A percentile compares a stretch with the other conserved stretches of the same genome.
These are phyloP conservation scores for Immersiella caudata DNA, from an alignment of 495 filamentous ascomycete species.

Conservation along the genomic window DNA sequence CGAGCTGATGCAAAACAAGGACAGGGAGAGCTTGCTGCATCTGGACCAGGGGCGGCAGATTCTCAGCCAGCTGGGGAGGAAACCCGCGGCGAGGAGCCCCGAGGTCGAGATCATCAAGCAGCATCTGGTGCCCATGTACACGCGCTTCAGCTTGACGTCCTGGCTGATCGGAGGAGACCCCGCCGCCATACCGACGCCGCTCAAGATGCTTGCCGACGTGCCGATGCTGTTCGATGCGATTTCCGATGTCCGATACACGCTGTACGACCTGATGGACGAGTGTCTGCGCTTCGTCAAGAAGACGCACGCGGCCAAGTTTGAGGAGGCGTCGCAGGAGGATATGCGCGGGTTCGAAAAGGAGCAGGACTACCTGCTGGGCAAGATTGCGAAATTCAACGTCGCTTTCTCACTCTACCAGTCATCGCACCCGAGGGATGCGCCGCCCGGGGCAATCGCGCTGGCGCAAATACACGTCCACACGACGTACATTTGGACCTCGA, in stretches of 20 bases:
- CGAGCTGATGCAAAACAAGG: slow-evolving; percentile 56
- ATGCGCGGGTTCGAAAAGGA: slow-evolving; percentile 34
- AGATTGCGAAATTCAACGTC: slow-evolving; percentile 39
- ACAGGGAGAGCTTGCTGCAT: slow-evolving; percentile 46
- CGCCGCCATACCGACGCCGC: slow-evolving; percentile 31
- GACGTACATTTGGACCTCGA: slow-evolving; percentile 42
- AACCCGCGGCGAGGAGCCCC: slow-evolving; percentile 23
- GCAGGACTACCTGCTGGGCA: slow-evolving; percentile 35
- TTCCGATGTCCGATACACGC: slow-evolving; percentile 36
- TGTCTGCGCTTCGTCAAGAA: slow-evolving; percentile 37
- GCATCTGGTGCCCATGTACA: slow-evolving; percentile 48
- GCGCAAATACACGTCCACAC: slow-evolving; percentile 38
- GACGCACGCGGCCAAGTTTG: slow-evolving; percentile 31
- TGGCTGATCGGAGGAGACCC: slow-evolving; percentile 41
- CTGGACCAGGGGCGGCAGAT: slow-evolving; percentile 46
- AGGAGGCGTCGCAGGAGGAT: slow-evolving; percentile 26
- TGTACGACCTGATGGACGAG: slow-evolving; percentile 42
- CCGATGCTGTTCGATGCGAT: slow-evolving; percentile 37
- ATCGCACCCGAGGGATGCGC: slow-evolving; percentile 24
- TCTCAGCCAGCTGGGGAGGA: slow-evolving; percentile 39
- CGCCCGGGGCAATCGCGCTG: slow-evolving; percentile 31
- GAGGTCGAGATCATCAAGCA: slow-evolving; percentile 42
- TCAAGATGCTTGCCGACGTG: slow-evolving; percentile 37
- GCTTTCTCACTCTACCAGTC: slow-evolving; percentile 39
- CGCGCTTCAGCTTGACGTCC: slow-evolving; percentile 43